These are phyloP conservation scores for Pilasporangium apinafurcum DNA, from an alignment of 352 stramenopile species.

Conservation along the genomic window DNA sequence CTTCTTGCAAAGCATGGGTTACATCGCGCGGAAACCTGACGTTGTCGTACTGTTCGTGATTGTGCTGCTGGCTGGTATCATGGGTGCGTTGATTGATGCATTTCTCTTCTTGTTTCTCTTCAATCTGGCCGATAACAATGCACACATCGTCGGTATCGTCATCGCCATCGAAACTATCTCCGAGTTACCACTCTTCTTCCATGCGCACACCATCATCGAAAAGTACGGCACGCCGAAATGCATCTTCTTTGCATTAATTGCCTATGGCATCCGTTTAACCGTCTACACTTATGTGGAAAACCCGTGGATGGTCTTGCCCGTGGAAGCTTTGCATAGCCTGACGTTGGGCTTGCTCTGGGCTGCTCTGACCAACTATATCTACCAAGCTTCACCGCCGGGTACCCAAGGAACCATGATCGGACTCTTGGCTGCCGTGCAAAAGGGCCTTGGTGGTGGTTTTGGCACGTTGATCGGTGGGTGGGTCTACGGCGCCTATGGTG, in stretches of 20 bases:
- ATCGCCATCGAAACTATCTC: constrained; percentile 30
- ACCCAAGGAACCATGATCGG: constrained; percentile 37
- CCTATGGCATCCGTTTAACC: constrained; percentile 29
- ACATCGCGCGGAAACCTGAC: constrained; percentile 19
- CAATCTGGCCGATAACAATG: constrained; percentile 23
- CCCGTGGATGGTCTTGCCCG: constrained; percentile 26
- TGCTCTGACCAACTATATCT: constrained; percentile 38
- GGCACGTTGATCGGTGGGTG: constrained; percentile 29
- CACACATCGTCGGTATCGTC: constrained; percentile 28
- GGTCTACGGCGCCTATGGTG: constrained; percentile 25
- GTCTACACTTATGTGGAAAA: constrained; percentile 28
- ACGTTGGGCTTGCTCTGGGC: constrained; percentile 31
- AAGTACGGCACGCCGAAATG: constrained; percentile 26
- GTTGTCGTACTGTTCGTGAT: constrained; percentile 25
- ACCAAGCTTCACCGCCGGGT: constrained; percentile 21
- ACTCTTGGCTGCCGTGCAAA: constrained; percentile 27
- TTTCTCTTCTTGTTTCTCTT: constrained; percentile 29
- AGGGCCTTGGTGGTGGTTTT: constrained; percentile 21
- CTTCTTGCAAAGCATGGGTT: constrained; percentile 18
- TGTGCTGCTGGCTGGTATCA: constrained; percentile 23
- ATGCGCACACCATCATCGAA: constrained; percentile 36
- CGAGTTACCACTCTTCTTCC: constrained; percentile 40
- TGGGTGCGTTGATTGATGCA: constrained; percentile 24
- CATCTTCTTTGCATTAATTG: constrained; percentile 22
- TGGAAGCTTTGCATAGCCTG: constrained; percentile 32